These are phyloP conservation scores for Penicillium goetzii DNA, from an alignment of 495 filamentous ascomycete species.

Conservation along the genomic window DNA sequence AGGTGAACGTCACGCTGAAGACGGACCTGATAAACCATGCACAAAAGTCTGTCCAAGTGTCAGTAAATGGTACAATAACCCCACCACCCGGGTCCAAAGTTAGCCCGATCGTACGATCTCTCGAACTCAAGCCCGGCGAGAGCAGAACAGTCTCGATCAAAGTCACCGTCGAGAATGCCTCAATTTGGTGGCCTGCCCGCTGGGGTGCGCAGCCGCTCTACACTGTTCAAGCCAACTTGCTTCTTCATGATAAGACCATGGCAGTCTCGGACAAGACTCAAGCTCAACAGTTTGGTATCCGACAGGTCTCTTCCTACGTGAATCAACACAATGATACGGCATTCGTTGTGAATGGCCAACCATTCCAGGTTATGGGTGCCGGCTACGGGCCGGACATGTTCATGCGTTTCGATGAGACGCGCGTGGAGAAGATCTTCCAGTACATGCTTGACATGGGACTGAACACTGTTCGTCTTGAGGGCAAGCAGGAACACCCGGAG, in stretches of 20 bases:
- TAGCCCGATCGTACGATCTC: conserved; percentile 28
- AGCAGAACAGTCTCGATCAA: conserved; percentile 43
- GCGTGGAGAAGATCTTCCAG: conserved; percentile 49
- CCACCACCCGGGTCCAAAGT: conserved; percentile 23
- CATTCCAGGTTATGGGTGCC: conserved; percentile 62
- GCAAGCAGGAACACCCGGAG: conserved; percentile 65
- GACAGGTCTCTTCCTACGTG: conserved; percentile 54
- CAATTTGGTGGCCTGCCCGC: conserved; percentile 77
- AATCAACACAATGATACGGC: conserved; percentile 57
- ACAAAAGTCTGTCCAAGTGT: conserved; percentile 36
- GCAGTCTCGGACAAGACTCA: conserved; percentile 48
- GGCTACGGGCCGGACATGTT: conserved; percentile 67
- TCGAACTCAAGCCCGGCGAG: conserved; percentile 44
- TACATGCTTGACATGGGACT: conserved; percentile 62
- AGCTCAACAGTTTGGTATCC: conserved; percentile 55
- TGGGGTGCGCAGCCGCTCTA: conserved; percentile 80
- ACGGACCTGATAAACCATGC: conserved; percentile 55
- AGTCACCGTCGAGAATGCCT: conserved; percentile 53
- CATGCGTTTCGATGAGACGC: conserved; percentile 54
- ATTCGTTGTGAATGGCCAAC: conserved; percentile 58
- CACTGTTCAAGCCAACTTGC: conserved; percentile 46
- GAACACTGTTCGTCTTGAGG: conserved; percentile 66
- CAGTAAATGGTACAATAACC: conserved; percentile 43
- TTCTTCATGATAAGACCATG: conserved; percentile 25
- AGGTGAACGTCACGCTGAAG: conserved; percentile 49